These are phyloP conservation scores for Exophiala bonariae DNA, from an alignment of 2,329 filamentous ascomycete genomes.

Conservation along the genomic window DNA sequence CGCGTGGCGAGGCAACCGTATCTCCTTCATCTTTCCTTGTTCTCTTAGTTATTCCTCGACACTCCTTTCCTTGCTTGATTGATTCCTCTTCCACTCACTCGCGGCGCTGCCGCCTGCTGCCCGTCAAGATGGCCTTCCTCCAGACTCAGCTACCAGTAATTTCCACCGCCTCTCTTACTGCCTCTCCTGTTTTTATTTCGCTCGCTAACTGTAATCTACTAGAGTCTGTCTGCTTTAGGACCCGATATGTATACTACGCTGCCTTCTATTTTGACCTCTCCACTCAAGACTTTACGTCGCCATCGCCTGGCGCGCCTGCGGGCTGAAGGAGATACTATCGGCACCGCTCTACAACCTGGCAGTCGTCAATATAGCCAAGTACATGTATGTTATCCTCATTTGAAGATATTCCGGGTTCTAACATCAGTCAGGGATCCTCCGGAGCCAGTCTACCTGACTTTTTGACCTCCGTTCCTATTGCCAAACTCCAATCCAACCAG, in stretches of 20 bases:
- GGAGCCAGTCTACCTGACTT: conserved; percentile 14
- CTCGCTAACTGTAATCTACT: not conserved
- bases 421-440: conserved; percentile 13
- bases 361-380: not conserved
- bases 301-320: conserved; percentile 20
- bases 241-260: conserved; percentile 25
- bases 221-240: conserved; percentile 24
- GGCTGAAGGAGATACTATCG: conserved; percentile 9
- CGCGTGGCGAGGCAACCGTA: conserved; percentile 2
- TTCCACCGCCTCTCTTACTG: conserved; percentile 12
- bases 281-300: conserved; percentile 23
- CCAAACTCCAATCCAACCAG: conserved; percentile 2
- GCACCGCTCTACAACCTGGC: not conserved
- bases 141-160: not conserved
- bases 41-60: not conserved
- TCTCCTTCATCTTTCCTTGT: too few relatives aligned
- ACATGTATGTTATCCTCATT: conserved; percentile 1
- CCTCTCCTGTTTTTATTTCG: conserved; percentile 1
- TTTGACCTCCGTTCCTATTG: conserved; percentile 13
- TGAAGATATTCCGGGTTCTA: not conserved
- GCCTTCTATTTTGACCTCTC: conserved; percentile 21
- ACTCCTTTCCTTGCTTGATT: not conserved
- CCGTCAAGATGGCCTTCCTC: not conserved
- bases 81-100: not conserved
- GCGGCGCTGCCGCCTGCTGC: conserved; percentile 1